phyloP scores from a whole-genome alignment of 2,329 filamentous ascomycete species.

The Xylariales sp. region DNA sequence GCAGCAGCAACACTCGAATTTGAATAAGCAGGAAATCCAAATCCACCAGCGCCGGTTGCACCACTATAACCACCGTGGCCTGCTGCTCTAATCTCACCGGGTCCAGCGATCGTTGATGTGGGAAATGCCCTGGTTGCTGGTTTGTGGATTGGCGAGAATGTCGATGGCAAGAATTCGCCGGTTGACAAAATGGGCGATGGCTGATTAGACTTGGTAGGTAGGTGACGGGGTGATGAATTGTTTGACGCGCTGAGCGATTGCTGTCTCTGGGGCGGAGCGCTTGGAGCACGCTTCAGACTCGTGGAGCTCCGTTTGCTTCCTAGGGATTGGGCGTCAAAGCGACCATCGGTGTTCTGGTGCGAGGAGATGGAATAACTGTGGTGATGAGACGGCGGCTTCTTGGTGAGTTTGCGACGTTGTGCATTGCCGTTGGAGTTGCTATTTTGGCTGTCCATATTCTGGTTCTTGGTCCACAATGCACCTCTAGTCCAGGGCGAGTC shows the following conservation, averaged over 20 bases:
- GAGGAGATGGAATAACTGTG: conserved; percentile 41
- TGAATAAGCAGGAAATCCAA: conserved; percentile 8
- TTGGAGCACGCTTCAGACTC: conserved; percentile 57
- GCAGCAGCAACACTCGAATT: background rate
- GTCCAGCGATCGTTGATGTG: conserved; percentile 16
- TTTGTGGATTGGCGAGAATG: conserved; percentile 27
- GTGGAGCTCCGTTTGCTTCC: conserved; percentile 61
- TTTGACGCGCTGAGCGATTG: conserved; percentile 36
- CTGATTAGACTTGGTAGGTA: conserved; percentile 29
- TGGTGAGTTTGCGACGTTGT: conserved; percentile 57
- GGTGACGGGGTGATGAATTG: conserved; percentile 43
- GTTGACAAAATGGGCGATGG: conserved; percentile 41
- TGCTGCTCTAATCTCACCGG: conserved; percentile 16
- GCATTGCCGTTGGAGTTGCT: conserved; percentile 26
- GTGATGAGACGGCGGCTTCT: conserved; percentile 52
- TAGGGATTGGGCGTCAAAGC: conserved; percentile 50
- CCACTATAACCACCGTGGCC: too few relatives aligned
- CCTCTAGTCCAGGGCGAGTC: too few relatives aligned
- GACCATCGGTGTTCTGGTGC: conserved; percentile 38
- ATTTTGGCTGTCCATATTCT: background rate
- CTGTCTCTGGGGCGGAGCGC: conserved; percentile 43
- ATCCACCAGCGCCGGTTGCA: conserved; percentile 9
- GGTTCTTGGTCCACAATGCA: background rate
- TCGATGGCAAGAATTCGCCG: conserved; percentile 40
- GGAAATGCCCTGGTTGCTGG: conserved; percentile 16